Percentiles rank a stretch among this genome's conserved stretches.
phyloP scores from a whole-genome alignment of 345 rosid genomes.

The Populus simonii region DNA sequence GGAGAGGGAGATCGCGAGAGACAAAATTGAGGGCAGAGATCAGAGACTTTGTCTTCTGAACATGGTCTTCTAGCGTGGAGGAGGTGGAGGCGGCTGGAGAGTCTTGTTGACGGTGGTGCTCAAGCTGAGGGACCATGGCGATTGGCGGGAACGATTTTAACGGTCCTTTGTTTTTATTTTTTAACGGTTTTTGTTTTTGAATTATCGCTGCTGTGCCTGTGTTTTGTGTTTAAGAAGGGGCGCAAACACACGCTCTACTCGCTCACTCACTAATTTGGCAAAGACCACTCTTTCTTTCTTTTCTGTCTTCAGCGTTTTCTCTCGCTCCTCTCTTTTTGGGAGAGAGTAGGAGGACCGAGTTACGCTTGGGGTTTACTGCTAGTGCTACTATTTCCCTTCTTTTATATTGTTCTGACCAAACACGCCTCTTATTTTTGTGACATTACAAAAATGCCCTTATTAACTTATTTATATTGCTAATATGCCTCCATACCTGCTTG shows the following conservation, averaged over 20 bases:
- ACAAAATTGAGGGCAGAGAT: conserved; percentile 79
- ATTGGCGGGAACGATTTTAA: conserved; percentile 51
- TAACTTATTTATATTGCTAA: background rate
- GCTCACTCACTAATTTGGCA: background rate
- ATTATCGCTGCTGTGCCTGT: background rate
- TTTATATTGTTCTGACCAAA: background rate
- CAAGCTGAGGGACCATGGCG: conserved; percentile 66
- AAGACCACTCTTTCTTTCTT: background rate
- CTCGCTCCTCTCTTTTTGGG: background rate
- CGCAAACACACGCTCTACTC: background rate
- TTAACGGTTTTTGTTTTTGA: conserved; percentile 22
- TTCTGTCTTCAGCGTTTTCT: conserved; percentile 12
- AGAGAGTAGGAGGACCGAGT: background rate
- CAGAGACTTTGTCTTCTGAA: conserved; percentile 62
- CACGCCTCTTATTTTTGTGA: background rate
- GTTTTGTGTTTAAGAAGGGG: background rate
- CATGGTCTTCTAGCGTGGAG: conserved; percentile 24
- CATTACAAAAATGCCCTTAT: background rate
- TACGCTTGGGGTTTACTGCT: background rate
- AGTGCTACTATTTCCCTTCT: background rate
- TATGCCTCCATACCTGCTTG: too few relatives aligned
- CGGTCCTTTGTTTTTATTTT: conserved; percentile 11
- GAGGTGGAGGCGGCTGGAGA: conserved; percentile 17
- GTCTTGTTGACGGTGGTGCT: conserved; percentile 34
- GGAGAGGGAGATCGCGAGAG: conserved; percentile 88